Evolutionary conservation across 2,329 filamentous ascomycete species (phyloP).

Genomic region (Pseudogymnoascus pannorum): DNA sequence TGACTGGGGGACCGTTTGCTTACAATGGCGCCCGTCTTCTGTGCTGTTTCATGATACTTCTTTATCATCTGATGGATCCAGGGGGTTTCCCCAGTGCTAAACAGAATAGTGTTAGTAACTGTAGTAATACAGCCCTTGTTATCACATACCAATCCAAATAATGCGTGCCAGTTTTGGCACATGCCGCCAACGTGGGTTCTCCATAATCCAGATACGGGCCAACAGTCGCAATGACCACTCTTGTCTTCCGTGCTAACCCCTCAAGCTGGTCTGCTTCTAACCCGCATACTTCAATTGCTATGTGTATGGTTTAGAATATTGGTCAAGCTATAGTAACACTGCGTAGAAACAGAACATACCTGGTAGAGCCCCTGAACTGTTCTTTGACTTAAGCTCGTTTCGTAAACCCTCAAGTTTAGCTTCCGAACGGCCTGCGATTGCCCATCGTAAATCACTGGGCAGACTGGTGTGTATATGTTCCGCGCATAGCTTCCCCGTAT

Average conservation of each 20-base stretch:
- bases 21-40: slow-evolving; percentile 48
- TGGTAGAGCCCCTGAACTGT: not conserved
- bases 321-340: not conserved
- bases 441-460: slow-evolving; percentile 78
- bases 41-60: slow-evolving; percentile 48
- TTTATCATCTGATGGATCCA: slow-evolving; percentile 52
- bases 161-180: slow-evolving; percentile 55
- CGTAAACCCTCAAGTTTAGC: slow-evolving; percentile 63
- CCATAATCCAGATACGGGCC: slow-evolving; percentile 53
- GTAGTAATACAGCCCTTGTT: not conserved
- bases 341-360: not conserved
- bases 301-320: not conserved
- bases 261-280: slow-evolving; percentile 41
- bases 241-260: slow-evolving; percentile 48
- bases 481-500: slow-evolving; percentile 71
- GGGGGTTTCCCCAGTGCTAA: slow-evolving; percentile 51
- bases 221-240: slow-evolving; percentile 49
- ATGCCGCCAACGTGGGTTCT: slow-evolving; percentile 52
- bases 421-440: slow-evolving; percentile 73
- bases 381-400: not conserved
- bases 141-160: slow-evolving; percentile 42
- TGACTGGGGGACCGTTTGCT: slow-evolving; percentile 47
- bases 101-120: not conserved
- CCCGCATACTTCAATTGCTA: slow-evolving; percentile 46
- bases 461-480: slow-evolving; percentile 66